These are phyloP conservation scores for Lagerstroemia speciosa DNA, from an alignment of 345 rosid species.

Conservation along the genomic window DNA sequence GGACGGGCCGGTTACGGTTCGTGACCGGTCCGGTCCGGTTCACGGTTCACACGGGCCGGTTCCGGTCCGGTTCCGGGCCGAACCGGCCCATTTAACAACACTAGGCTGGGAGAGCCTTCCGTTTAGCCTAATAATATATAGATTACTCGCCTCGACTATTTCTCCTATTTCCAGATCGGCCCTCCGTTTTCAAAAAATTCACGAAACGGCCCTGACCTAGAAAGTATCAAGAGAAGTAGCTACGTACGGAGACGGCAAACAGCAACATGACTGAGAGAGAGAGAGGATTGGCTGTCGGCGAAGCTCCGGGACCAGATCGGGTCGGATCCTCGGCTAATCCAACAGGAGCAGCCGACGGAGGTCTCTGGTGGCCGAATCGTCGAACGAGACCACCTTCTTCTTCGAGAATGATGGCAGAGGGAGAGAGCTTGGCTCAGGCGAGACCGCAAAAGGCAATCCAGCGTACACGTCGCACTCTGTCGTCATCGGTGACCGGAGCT, in stretches of 20 bases:
- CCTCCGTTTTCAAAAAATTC: conserved; percentile 9
- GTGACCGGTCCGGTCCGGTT: no score
- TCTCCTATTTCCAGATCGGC: conserved; percentile 10
- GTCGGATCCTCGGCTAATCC: neutral
- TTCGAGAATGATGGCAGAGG: conserved; percentile 46
- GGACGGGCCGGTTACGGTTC: no score
- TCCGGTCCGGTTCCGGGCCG: no score
- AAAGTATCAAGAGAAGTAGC: neutral
- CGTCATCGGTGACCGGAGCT: no score
- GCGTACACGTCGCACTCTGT: conserved; percentile 22
- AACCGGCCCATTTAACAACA: no score
- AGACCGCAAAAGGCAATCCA: conserved; percentile 37
- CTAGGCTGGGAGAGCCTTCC: no score
- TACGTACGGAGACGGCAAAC: no score
- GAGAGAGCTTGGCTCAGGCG: conserved; percentile 48
- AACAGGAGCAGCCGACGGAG: conserved; percentile 37
- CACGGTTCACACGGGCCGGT: no score
- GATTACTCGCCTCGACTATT: neutral
- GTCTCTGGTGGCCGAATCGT: conserved; percentile 46
- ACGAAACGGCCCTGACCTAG: conserved; percentile 7
- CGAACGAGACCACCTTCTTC: conserved; percentile 21
- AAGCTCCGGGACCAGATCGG: neutral
- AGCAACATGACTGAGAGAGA: no score
- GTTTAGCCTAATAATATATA: no score
- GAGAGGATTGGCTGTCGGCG: no score